Evolutionary conservation across 78 protist genomes (phyloP), one percentile per base, ranked within the genome.

Genomic region (Planoprotostelium fungivorum): DNA sequence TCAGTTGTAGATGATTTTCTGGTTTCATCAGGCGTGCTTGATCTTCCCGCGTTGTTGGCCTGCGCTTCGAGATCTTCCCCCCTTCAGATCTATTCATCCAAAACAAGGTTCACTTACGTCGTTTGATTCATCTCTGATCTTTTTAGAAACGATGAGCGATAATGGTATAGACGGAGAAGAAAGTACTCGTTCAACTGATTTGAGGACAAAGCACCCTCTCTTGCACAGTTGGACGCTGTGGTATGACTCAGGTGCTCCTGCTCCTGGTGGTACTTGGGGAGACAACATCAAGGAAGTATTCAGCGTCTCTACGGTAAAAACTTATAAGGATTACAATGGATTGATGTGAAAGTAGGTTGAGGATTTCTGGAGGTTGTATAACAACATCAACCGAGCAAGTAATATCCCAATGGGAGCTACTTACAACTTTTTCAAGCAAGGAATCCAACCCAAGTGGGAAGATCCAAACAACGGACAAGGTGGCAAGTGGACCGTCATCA

Each of bases 381-480:
- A 85, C 16, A 35, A 85, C 16, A 85, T 85, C 63, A 35, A 85
- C 16, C 63, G 16, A 5, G 63, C 87, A 5, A 36, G 63, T 85
- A 36, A 36, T 16, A 36, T 85, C 63, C 16, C 87, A 36, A 16
- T 85, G 35, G 37, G 37, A 25, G 37, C 87, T 16, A 85, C 5
- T 16, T 85, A 25, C 87, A 35, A 85, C 16, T 36, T 85, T 35
- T 85, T 85, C 87, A 85, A 85, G 16, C 5, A 35, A 16, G 87
- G 87, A 85, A 85, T 85, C 5, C 34, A 85, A 16, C 87, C 87
- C 5, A 85, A 85, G 37, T 85, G 87, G 87, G 87, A 85, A 16
- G 87, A 85, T 16, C 87, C 87, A 85, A 85, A 16, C 87, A 85
- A 85, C 87, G 87, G 16, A 23, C 5, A 85, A 35, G 87, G 87